A percentile compares a stretch with the other conserved stretches of the same genome.
Conservation (phyloP, 306 rosid genomes). For the Casuarina glauca region DNA sequence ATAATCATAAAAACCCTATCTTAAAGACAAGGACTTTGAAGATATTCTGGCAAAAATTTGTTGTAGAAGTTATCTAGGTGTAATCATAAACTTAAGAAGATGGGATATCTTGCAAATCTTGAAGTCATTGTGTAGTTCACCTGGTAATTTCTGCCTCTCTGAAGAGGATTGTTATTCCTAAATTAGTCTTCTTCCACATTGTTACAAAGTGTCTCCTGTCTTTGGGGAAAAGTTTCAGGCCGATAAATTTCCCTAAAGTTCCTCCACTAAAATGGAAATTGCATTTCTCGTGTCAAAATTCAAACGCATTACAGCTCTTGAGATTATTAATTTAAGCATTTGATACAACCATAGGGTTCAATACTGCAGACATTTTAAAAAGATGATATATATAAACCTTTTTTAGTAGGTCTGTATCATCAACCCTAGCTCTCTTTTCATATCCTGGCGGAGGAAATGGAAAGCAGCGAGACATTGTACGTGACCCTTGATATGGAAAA, state of each 20-base stretch:
- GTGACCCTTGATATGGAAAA: slow-evolving; percentile 7
- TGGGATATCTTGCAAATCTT: background rate
- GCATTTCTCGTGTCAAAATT: background rate
- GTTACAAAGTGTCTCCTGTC: background rate
- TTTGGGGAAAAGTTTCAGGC: background rate
- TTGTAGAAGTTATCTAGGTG: background rate
- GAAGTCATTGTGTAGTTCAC: background rate
- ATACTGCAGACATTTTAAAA: background rate
- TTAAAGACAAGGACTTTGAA: background rate
- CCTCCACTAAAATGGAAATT: background rate
- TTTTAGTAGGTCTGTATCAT: slow-evolving; percentile 23
- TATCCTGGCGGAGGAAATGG: slow-evolving; percentile 28
- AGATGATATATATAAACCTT: slow-evolving; percentile 15
- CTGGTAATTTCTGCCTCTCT: background rate
- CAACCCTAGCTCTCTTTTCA: slow-evolving; percentile 15
- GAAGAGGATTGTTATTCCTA: background rate
- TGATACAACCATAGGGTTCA: background rate
- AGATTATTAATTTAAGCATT: background rate
- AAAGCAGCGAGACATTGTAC: slow-evolving; percentile 28
- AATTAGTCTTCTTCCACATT: background rate
- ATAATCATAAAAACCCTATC: background rate
- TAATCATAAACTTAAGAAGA: background rate
- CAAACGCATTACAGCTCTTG: background rate
- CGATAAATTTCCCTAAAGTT: background rate
- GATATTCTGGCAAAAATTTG: background rate